A percentile compares a stretch with the other conserved stretches of the same genome.
Conservation (phyloP, 352 stramenopile genomes). For the Globisporangium cylindrosporum region DNA sequence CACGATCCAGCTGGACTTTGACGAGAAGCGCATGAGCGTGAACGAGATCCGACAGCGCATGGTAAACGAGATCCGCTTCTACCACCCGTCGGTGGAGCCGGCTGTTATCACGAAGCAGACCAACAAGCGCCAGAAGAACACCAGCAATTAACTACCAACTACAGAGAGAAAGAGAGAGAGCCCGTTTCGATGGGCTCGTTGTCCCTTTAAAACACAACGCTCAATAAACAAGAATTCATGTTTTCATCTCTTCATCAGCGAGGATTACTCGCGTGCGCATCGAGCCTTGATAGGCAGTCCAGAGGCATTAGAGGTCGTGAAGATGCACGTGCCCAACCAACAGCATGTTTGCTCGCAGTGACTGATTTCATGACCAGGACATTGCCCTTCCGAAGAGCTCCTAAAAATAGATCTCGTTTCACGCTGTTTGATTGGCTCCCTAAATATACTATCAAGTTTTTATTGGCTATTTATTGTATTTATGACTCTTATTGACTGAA, state of each 20-base stretch:
- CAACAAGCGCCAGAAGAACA: slow-evolving; percentile 18
- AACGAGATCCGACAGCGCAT: slow-evolving; percentile 80
- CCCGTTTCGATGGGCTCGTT: background rate
- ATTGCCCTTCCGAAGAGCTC: background rate
- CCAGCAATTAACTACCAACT: slow-evolving; percentile 11
- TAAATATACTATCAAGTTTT: background rate
- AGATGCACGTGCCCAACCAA: background rate
- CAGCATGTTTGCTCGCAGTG: too few relatives aligned
- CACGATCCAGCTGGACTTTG: slow-evolving; percentile 83
- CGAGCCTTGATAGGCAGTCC: background rate
- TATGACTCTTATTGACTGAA: slow-evolving; percentile 2
- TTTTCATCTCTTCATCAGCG: background rate
- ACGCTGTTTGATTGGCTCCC: slow-evolving; percentile 9
- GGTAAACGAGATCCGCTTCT: slow-evolving; percentile 74
- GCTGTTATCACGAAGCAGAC: slow-evolving; percentile 14
- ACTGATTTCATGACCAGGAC: too few relatives aligned
- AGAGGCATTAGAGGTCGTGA: background rate
- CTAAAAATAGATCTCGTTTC: slow-evolving; percentile 12
- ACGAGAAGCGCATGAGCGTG: slow-evolving; percentile 84
- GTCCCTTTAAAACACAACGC: background rate
- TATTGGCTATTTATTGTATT: background rate
- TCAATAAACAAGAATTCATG: slow-evolving; percentile 11
- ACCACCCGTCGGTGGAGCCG: slow-evolving; percentile 44
- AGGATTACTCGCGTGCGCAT: background rate
- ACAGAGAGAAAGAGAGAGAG: background rate